phyloP scores from a whole-genome alignment of 225 moss, liverwort and hornwort genomes.

The Sphagnum tenellum region DNA sequence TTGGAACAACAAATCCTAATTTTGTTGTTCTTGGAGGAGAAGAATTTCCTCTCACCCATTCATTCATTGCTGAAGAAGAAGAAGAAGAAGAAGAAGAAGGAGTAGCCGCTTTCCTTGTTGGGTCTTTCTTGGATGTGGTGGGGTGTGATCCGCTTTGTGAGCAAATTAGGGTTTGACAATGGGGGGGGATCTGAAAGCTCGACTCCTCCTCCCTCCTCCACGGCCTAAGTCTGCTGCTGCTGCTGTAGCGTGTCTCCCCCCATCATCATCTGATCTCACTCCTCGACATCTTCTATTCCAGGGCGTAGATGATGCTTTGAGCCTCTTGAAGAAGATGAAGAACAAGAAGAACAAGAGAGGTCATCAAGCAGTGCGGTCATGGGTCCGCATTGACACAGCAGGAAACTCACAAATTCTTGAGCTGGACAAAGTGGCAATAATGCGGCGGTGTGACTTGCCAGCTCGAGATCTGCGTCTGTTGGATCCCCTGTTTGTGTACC shows the following conservation, averaged over 20 bases:
- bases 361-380: constrained; percentile 59
- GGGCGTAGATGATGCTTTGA: constrained; percentile 23
- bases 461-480: constrained; percentile 85
- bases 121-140: no score
- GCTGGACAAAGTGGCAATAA: constrained; percentile 72
- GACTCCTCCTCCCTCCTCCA: constrained; percentile 42
- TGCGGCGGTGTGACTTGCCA: constrained; percentile 87
- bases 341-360: constrained; percentile 58
- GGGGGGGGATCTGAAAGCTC: constrained; percentile 58
- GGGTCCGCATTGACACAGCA: constrained; percentile 72
- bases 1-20: no score
- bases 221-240: constrained; percentile 33
- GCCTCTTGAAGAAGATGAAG: no score
- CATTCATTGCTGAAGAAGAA: no score
- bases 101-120: no score
- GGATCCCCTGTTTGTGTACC: constrained; percentile 89
- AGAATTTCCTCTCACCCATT: no score
- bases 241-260: background rate
- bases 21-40: no score
- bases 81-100: no score
- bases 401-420: constrained; percentile 78
- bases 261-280: constrained; percentile 15
- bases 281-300: constrained; percentile 14
- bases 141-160: no score
- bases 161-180: no score